A percentile compares a stretch with the other conserved stretches of the same genome.
These are phyloP conservation scores for Populus hybrid DNA, from an alignment of 441 rosid genomes.

Conservation along the genomic window DNA sequence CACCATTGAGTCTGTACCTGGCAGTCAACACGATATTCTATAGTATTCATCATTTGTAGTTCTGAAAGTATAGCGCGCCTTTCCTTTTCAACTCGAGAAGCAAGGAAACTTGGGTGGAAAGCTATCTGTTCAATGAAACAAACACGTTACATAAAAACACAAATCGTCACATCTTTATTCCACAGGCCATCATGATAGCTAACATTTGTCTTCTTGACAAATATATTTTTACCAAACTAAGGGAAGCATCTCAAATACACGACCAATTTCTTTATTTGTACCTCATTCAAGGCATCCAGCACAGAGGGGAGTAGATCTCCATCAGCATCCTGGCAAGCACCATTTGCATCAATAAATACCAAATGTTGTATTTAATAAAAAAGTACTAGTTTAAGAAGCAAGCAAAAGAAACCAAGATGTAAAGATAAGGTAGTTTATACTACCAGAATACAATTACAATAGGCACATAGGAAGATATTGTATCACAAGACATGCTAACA, in stretches of 20 bases:
- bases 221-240: neutral
- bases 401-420: slow-evolving; percentile 12
- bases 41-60: slow-evolving; percentile 99
- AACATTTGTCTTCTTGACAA: neutral
- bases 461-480: neutral
- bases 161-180: slow-evolving; percentile 2
- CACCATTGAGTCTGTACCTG: slow-evolving; percentile 50
- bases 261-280: slow-evolving; percentile 23
- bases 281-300: slow-evolving; percentile 97
- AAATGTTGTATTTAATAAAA: neutral
- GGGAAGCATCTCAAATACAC: slow-evolving; percentile 10
- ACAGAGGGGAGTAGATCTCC: slow-evolving; percentile 82
- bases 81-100: slow-evolving; percentile 97
- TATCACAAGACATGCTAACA: neutral
- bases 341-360: slow-evolving; percentile 28
- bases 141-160: slow-evolving; percentile 5
- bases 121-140: slow-evolving; percentile 65
- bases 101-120: slow-evolving; percentile 91
- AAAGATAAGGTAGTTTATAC: neutral
- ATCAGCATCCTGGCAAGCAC: slow-evolving; percentile 70
- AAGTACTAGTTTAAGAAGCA: slow-evolving; percentile 9
- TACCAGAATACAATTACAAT: neutral
- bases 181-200: neutral
- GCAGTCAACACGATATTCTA: slow-evolving; percentile 99
- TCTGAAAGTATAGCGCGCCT: slow-evolving; percentile 99